Evolutionary conservation across 2,329 filamentous ascomycete species (phyloP).

Genomic region (Claviceps purpurea): DNA sequence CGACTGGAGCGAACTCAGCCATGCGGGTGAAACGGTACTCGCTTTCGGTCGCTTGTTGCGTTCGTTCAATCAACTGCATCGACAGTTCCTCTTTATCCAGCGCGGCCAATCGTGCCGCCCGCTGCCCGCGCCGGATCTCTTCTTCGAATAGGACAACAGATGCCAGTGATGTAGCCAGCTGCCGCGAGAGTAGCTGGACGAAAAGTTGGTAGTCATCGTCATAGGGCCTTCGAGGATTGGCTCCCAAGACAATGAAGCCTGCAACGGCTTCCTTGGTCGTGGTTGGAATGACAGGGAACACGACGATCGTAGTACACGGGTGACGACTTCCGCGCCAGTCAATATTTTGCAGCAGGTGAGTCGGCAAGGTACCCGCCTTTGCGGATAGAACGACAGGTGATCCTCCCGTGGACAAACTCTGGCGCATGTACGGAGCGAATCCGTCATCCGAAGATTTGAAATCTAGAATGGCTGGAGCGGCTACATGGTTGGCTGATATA

Average conservation of each 20-base stretch:
- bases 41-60: constrained; percentile 48
- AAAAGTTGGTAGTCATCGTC: constrained; percentile 73
- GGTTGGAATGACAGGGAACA: constrained; percentile 69
- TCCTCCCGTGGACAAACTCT: constrained; percentile 54
- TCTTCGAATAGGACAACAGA: constrained; percentile 76
- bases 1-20: constrained; percentile 73
- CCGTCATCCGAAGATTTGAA: constrained; percentile 56
- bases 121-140: constrained; percentile 62
- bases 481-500: constrained; percentile 48
- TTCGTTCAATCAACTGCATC: constrained; percentile 55
- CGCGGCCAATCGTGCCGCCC: constrained; percentile 60
- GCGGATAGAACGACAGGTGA: constrained; percentile 54
- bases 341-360: constrained; percentile 50
- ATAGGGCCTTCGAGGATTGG: constrained; percentile 66
- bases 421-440: constrained; percentile 63
- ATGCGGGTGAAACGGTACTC: constrained; percentile 73
- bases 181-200: constrained; percentile 58
- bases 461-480: constrained; percentile 50
- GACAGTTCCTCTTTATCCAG: constrained; percentile 66
- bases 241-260: constrained; percentile 65
- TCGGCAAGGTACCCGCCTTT: constrained; percentile 53
- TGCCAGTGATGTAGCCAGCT: constrained; percentile 66
- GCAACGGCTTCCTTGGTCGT: constrained; percentile 56
- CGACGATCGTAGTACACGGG: constrained; percentile 54
- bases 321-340: constrained; percentile 60